A percentile compares a stretch with the other conserved stretches of the same genome.
Conservation (phyloP, 202 grass and related monocot species). For the Dendrocalamus latiflorus region DNA sequence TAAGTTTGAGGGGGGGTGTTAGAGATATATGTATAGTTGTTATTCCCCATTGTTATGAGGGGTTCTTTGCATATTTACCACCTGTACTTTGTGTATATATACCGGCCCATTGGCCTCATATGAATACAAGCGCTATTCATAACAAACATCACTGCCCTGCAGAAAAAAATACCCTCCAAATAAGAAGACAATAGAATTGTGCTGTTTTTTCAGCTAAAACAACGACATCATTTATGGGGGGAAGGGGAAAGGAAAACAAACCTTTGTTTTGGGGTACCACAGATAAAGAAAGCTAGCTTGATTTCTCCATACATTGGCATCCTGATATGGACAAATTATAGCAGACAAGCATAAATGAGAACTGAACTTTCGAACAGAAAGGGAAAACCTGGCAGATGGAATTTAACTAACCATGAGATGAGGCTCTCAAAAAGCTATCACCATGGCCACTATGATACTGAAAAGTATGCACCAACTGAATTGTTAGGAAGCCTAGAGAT, state of each 20-base stretch:
- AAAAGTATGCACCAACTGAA: conserved; percentile 1
- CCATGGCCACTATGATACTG: conserved; percentile 85
- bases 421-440: conserved; percentile 64
- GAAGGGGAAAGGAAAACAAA: neutral
- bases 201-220: neutral
- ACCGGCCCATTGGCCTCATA: no score
- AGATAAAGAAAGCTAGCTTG: conserved; percentile 92
- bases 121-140: no score
- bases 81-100: no score
- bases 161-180: neutral
- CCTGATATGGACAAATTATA: conserved; percentile 39
- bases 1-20: no score
- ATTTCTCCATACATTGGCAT: conserved; percentile 95
- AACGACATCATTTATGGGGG: neutral
- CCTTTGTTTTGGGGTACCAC: conserved; percentile 97
- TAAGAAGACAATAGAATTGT: neutral
- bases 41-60: no score
- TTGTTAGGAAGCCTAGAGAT: neutral
- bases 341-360: neutral
- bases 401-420: conserved; percentile 67
- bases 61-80: no score
- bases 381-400: neutral
- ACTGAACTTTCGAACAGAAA: neutral
- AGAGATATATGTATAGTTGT: no score
- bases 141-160: conserved; percentile 88